Conservation (phyloP, 202 grass and related monocot species). For the Eragrostis tef region DNA sequence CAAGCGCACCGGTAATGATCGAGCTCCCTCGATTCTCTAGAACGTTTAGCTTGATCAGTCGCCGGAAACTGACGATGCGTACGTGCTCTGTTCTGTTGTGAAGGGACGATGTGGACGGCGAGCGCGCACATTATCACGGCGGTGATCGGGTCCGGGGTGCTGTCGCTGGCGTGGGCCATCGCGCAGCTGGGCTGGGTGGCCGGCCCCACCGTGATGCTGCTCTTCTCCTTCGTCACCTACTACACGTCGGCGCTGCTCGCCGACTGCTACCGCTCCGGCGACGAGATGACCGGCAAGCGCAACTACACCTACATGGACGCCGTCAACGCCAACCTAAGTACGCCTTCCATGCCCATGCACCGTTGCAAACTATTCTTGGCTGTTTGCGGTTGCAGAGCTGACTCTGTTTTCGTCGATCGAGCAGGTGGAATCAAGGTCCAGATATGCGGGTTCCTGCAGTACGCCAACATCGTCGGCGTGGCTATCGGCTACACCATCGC, state of each 20-base stretch:
- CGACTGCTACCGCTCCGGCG: constrained; percentile 88
- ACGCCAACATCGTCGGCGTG: constrained; percentile 91
- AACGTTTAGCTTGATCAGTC: not conserved
- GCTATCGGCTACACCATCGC: constrained; percentile 99
- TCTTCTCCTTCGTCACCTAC: constrained; percentile 94
- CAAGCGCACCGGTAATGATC: constrained; percentile 64
- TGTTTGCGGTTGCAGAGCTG: constrained; percentile 9
- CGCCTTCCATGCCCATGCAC: too few species aligned
- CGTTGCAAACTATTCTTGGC: too few species aligned
- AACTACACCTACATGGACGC: constrained; percentile 98
- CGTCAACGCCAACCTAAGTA: constrained; percentile 79
- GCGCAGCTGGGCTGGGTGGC: constrained; percentile 95
- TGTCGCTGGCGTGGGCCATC: constrained; percentile 93
- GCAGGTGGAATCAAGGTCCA: constrained; percentile 91
- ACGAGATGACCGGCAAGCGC: constrained; percentile 73
- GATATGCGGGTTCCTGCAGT: constrained; percentile 78
- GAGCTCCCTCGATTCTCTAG: too few species aligned
- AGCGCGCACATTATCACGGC: constrained; percentile 97
- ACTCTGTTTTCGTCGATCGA: constrained; percentile 25
- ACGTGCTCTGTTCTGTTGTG: not conserved
- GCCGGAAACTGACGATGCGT: not conserved
- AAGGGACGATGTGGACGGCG: constrained; percentile 86
- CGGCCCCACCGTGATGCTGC: constrained; percentile 82
- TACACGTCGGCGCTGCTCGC: constrained; percentile 79
- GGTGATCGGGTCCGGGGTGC: constrained; percentile 87